Evolutionary conservation across 2,329 filamentous ascomycete species (phyloP).

Genomic region (Neofusicoccum ribis): DNA sequence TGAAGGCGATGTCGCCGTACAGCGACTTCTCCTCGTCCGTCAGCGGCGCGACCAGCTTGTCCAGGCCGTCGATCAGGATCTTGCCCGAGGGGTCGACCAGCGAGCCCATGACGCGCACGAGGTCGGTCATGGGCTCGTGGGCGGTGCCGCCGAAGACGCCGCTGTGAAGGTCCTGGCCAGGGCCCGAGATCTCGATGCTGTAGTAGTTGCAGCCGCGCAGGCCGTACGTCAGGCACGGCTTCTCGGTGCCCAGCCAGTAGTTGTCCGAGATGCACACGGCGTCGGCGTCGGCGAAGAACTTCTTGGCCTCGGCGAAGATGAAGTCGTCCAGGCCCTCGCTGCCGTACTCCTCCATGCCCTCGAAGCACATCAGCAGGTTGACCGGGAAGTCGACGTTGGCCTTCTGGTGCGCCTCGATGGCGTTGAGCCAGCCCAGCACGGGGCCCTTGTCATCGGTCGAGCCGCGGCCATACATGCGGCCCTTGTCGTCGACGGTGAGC

Average conservation of each 20-base stretch:
- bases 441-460: constrained; percentile 98
- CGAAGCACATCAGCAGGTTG: constrained; percentile 98
- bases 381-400: constrained; percentile 93
- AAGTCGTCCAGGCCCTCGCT: constrained; percentile 95
- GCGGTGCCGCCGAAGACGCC: constrained; percentile 96
- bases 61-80: constrained; percentile 91
- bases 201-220: constrained; percentile 99
- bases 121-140: constrained; percentile 97
- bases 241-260: constrained; percentile 99
- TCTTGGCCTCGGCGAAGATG: constrained; percentile 86
- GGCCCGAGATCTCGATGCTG: constrained; percentile 84
- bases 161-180: constrained; percentile 90
- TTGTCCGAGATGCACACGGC: constrained; percentile 99
- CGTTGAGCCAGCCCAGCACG: constrained; percentile 95
- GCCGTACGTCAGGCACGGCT: constrained; percentile 96
- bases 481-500: constrained; percentile 83
- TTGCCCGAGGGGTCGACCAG: constrained; percentile 89
- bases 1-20: constrained; percentile 90
- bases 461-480: constrained; percentile 93
- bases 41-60: constrained; percentile 87
- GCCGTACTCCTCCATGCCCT: constrained; percentile 99
- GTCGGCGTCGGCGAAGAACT: constrained; percentile 92
- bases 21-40: constrained; percentile 82
- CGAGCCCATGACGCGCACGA: constrained; percentile 76
- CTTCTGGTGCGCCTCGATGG: constrained; percentile 96